Percentiles rank a stretch among this genome's conserved stretches.
phyloP scores from a whole-genome alignment of 2,329 filamentous ascomycete genomes.

The Ciborinia camelliae region DNA sequence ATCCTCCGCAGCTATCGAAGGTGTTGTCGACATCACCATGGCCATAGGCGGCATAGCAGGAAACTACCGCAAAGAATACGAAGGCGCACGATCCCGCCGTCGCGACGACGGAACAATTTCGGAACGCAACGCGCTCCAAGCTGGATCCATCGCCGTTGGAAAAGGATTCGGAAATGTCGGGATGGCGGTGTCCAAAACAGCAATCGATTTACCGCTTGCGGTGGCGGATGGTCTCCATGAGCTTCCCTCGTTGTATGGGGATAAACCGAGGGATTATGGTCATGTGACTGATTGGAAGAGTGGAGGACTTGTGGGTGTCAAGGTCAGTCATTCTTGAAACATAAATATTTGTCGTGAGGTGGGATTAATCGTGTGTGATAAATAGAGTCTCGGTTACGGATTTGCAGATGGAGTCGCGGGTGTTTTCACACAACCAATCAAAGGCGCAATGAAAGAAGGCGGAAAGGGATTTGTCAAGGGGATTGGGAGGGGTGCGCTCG shows the following conservation, averaged over 20 bases:
- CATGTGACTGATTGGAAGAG: constrained; percentile 4
- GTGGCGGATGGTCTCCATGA: constrained; percentile 3
- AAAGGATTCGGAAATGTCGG: constrained; percentile 14
- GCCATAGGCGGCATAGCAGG: background rate
- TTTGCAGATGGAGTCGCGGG: background rate
- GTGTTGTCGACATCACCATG: background rate
- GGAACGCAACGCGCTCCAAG: background rate
- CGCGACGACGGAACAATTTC: background rate
- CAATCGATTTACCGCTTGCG: background rate
- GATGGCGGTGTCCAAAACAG: constrained; percentile 1
- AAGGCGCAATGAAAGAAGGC: background rate
- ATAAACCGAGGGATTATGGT: background rate
- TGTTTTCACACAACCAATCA: background rate
- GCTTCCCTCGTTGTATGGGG: background rate
- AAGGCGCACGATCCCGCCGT: background rate
- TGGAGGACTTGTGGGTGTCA: background rate
- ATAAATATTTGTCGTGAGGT: background rate
- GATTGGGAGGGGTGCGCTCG: background rate
- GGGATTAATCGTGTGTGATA: background rate
- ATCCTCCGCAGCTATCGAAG: background rate
- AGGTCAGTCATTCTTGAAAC: background rate
- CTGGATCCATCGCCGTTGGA: constrained; percentile 9
- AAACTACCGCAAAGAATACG: background rate
- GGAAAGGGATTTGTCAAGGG: constrained; percentile 3
- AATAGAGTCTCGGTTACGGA: background rate